Percentiles rank a stretch among this genome's conserved stretches.
These are phyloP conservation scores for Monosporascus cannonballus DNA, from an alignment of 2,329 filamentous ascomycete genomes.

Conservation along the genomic window DNA sequence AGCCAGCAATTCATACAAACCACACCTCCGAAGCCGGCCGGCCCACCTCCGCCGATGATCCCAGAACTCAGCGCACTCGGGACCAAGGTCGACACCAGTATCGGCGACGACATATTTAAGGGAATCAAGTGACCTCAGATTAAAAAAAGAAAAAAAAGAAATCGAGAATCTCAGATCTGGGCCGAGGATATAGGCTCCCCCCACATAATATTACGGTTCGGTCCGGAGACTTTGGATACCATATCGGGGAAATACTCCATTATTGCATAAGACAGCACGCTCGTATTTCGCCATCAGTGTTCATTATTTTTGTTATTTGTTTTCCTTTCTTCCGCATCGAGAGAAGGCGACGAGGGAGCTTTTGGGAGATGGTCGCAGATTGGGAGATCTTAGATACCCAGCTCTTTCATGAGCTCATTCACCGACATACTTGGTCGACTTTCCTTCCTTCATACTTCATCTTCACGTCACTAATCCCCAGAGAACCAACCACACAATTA, in stretches of 20 bases:
- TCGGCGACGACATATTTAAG: constrained; percentile 52
- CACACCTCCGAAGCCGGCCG: constrained; percentile 30
- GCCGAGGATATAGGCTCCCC: not conserved
- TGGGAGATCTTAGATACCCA: constrained; percentile 27
- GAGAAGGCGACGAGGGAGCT: constrained; percentile 7
- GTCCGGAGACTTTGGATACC: no score
- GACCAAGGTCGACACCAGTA: constrained; percentile 38
- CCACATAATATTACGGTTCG: not conserved
- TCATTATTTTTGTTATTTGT: constrained; percentile 8
- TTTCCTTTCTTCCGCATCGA: not conserved
- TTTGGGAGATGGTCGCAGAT: constrained; percentile 1
- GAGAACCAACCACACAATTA: not conserved
- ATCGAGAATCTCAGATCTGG: not conserved
- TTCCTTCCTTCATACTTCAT: constrained; percentile 12
- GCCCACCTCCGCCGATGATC: constrained; percentile 55
- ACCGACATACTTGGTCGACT: constrained; percentile 22
- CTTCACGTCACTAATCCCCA: constrained; percentile 7
- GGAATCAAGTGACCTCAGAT: constrained; percentile 43
- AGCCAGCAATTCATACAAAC: constrained; percentile 37
- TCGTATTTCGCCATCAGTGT: constrained; percentile 17
- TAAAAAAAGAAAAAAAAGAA: not conserved
- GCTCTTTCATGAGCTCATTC: constrained; percentile 26
- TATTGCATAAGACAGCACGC: constrained; percentile 5
- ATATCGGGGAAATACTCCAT: no score
- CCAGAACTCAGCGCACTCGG: constrained; percentile 50